Base-by-base conservation (phyloP, 1,139 yeast genomes). In the Geotrichum klebahnii region DNA sequence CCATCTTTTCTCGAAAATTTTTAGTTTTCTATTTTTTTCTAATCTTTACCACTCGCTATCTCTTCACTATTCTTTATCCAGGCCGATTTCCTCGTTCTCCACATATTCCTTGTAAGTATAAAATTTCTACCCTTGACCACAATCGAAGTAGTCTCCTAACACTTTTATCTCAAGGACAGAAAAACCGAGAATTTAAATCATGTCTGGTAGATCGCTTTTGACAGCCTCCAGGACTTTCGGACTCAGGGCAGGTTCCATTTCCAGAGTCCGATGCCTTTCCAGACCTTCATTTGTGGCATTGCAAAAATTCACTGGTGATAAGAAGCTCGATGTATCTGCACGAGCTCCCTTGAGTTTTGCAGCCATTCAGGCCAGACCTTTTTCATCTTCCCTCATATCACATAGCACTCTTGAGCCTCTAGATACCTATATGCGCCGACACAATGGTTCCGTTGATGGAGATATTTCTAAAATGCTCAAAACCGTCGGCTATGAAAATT, bases 351-450 rank as follows among this genome's bases (percentile, higher is more conserved):
- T 26, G n/a, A 35, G n/a, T 14, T 5, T 8, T 17, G 26, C n/a
- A 12, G 12, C 23, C 22, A 35, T 26, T 16, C 38, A 35, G 22
- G 38, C 3, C 33, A 38, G 42, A 38, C 28, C 33, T 9, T 26
- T 38, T 23, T 23, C 42, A 2, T 24, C 42, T 26, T 22, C 40
- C 14, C 17, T 38, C 23, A 33, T 38, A 9, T 24, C 32, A 3
- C 32, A 14, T 23, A 17, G 28, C 16, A 47, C 52, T 24, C 35
- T 48, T 19, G 54, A 49, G 19, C 75, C 77, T 10, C 71, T 87
- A 53, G 98, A 92, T 65, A 83, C 94, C 2, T 92, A 90, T 67
- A 79, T 87, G 46, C 79, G 94, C 65, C 85, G 97, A 62, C 98
- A 92, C 70, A 74, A 89, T 55, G 98, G 98, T 14, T 94, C 97